Base-by-base conservation (phyloP, 305 asterid species). In the Plantago lanceolata region DNA sequence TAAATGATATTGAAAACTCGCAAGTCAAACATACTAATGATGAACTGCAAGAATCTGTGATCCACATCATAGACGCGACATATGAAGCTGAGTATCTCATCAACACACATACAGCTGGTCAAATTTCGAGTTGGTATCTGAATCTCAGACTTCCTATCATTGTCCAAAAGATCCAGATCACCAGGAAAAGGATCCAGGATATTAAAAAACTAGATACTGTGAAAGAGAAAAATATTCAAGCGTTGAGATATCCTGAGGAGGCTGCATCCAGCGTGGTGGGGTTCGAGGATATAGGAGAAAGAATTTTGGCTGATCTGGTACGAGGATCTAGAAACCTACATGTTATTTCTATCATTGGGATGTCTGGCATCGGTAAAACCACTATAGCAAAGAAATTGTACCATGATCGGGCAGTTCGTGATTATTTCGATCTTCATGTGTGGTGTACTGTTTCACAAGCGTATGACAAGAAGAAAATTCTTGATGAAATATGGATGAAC, bases 301-400 rank as follows among this genome's bases (percentile, higher is more conserved):
- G 14, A 51, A 19, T 51, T 2, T 51, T 51, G 16, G 55, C 57
- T 20, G 56, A 52, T 21, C 75, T 74, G 15, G 13, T 24, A 16
- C 26, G 71, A 17, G 69, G 73, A 26, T 5, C 40, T 26, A 14
- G 14, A 18, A 5, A 49, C 2, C 51, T 65, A 0, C 65, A 37
- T 11, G 2, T 64, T 60, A 35, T 74, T 40, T 55, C 66, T 21
- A 51, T 78, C 6, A 35, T 44, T 19, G 79, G 82, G 19, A 70
- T 69, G 76, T 67, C 78, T 28, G 78, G 81, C 17, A 51, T 47
- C 43, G 81, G 78, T 24, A 76, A 76, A 70, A 68, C 72, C 2
- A 68, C 75, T 5, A 26, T 76, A 8, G 77, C 75, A 18, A 51
- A 57, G 49, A 69, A 63, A 59, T 50, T 61, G 33, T 71, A 29